Evolutionary conservation across 176 grass and related monocot species (phyloP).

Genomic region (Aegilops umbellulata): DNA sequence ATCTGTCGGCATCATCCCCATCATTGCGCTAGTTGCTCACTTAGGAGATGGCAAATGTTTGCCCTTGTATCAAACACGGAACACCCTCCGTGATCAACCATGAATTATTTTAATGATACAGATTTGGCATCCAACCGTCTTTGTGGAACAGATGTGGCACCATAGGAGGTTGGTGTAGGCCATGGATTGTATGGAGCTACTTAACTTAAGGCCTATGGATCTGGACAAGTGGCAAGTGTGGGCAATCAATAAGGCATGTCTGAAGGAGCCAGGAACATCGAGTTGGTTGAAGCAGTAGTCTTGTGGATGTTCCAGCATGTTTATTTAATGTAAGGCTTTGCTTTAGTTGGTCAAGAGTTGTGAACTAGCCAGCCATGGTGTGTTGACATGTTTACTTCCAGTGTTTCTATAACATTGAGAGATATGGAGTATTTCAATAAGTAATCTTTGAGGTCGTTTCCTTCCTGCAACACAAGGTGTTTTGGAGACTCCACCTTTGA

Average conservation of each 20-base stretch:
- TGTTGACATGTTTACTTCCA: slow-evolving; percentile 52
- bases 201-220: slow-evolving; percentile 46
- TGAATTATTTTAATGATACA: slow-evolving; percentile 74
- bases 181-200: slow-evolving; percentile 68
- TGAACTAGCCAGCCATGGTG: slow-evolving; percentile 46
- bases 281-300: slow-evolving; percentile 43
- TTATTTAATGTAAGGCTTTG: slow-evolving; percentile 59
- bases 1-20: neutral
- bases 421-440: slow-evolving; percentile 48
- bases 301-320: slow-evolving; percentile 49
- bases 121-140: slow-evolving; percentile 55
- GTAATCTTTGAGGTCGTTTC: slow-evolving; percentile 38
- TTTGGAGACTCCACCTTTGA: slow-evolving; percentile 39
- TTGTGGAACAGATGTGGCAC: slow-evolving; percentile 55
- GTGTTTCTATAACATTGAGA: slow-evolving; percentile 58
- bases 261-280: slow-evolving; percentile 38
- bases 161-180: slow-evolving; percentile 60
- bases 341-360: slow-evolving; percentile 61
- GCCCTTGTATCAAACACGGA: slow-evolving; percentile 35
- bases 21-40: slow-evolving; percentile 8
- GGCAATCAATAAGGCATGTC: slow-evolving; percentile 36
- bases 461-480: slow-evolving; percentile 47
- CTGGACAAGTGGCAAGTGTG: slow-evolving; percentile 54
- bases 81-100: slow-evolving; percentile 51
- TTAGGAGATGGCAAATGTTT: slow-evolving; percentile 33